phyloP scores from a whole-genome alignment of 2,329 filamentous ascomycete genomes.

The Thielaviopsis euricoi region DNA sequence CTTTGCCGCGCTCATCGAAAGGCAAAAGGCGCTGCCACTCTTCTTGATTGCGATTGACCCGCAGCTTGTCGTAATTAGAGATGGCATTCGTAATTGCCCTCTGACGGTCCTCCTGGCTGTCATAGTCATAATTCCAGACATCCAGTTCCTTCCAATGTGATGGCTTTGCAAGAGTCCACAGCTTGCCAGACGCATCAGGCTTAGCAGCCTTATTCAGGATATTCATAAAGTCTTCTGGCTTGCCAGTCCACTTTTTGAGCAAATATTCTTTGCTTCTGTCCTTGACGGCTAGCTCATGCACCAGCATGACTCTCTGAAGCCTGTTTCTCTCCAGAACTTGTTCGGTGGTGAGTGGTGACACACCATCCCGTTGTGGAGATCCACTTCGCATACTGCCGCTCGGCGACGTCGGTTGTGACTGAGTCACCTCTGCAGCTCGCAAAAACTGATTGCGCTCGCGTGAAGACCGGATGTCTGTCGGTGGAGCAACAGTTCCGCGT shows the following conservation, averaged over 20 bases:
- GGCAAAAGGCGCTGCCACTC: constrained; percentile 47
- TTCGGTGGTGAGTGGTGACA: constrained; percentile 33
- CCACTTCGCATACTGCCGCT: constrained; percentile 33
- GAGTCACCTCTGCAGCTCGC: constrained; percentile 18
- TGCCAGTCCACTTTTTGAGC: constrained; percentile 31
- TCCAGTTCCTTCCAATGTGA: constrained; percentile 47
- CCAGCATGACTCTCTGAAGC: constrained; percentile 34
- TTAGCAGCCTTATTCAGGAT: constrained; percentile 43
- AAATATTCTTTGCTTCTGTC: constrained; percentile 35
- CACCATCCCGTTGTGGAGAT: constrained; percentile 36
- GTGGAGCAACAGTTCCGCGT: constrained; percentile 18
- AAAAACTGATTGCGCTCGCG: constrained; percentile 4
- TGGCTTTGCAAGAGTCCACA: constrained; percentile 36
- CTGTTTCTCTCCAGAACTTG: constrained; percentile 36
- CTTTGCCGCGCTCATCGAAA: constrained; percentile 37
- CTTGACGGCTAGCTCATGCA: constrained; percentile 43
- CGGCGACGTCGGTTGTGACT: constrained; percentile 36
- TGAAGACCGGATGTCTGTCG: constrained; percentile 12
- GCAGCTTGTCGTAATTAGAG: constrained; percentile 40
- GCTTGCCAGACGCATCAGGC: constrained; percentile 29
- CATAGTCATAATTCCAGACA: constrained; percentile 45
- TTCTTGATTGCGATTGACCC: constrained; percentile 36
- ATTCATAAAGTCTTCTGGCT: constrained; percentile 35
- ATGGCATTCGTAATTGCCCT: constrained; percentile 44
- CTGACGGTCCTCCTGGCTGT: constrained; percentile 36